Evolutionary conservation across 164 flowering plant genomes (phyloP), one percentile per base, ranked within the genome.

Genomic region (Stephania yunnanensis): DNA sequence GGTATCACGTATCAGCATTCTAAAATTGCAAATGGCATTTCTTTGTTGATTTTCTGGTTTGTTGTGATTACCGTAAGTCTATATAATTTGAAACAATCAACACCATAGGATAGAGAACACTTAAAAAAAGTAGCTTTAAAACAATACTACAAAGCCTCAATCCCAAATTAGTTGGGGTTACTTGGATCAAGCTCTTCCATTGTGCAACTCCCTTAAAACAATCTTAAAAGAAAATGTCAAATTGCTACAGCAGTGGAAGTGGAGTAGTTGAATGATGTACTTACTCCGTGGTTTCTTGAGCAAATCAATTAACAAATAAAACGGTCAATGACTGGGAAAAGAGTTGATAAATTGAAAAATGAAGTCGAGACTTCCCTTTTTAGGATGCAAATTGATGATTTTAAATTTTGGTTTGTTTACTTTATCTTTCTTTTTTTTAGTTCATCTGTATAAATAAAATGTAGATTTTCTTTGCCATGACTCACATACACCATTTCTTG

Each of bases 1-100:
- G 95, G 99, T 96, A 85, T 55, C 19, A 68, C 9, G 55, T 10
- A 10, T 17, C 22, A 7, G 42, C 66, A 15, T 42, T 72, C 67
- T 58, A 13, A 29, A 66, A 29, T 46, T 63, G 20, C n/a, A 29
- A 70, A 46, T 11, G 9, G 29, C 15, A 46, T 12, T 46, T 74
- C 52, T 74, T 42, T 48, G 61, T 31, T 36, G 42, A 36, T 10
- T 50, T 15, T 10, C 15, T 50, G 55, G 15, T 50, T 15, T 50
- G 11, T 17, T 50, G 55, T 10, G 15, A 50, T 50, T 11, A 8
- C 55, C 3, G 55, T 50, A 7, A 50, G 11, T 50, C 12, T 15
- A 50, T 10, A 7, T 50, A 50, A 50, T 50, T 50, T 9, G 55
- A 50, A 10, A 15, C 15, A 50, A 36, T 36, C 42, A 36, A 36